Evolutionary conservation across 1,139 yeast genomes (phyloP).

Genomic region (Hanseniaspora gamundiae): DNA sequence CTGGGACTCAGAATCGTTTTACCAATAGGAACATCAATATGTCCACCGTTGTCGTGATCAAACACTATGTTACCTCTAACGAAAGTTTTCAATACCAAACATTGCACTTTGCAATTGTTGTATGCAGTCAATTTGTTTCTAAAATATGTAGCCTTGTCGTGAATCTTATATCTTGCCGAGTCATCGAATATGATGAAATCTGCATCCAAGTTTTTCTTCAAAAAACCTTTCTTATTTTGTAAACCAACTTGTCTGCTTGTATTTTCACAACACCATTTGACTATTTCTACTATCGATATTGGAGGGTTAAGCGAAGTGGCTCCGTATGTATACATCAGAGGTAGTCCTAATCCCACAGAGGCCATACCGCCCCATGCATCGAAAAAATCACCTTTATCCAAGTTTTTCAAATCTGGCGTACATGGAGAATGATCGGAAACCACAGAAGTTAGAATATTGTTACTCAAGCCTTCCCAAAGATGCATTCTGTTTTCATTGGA

Average conservation of each 20-base stretch:
- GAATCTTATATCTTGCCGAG: constrained; percentile 38
- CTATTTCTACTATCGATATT: constrained; percentile 48
- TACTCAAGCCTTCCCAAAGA: constrained; percentile 66
- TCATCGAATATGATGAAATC: constrained; percentile 78
- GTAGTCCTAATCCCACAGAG: constrained; percentile 82
- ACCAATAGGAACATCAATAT: constrained; percentile 45
- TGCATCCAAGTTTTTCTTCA: constrained; percentile 70
- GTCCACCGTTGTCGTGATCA: constrained; percentile 52
- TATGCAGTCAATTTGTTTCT: constrained; percentile 85
- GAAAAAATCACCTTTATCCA: constrained; percentile 76
- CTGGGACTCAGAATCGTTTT: constrained; percentile 43
- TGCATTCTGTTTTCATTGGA: constrained; percentile 53
- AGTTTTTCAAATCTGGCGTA: constrained; percentile 76
- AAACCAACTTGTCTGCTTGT: constrained; percentile 83
- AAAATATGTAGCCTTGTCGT: constrained; percentile 51
- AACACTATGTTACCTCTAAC: constrained; percentile 64
- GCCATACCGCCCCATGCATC: constrained; percentile 97
- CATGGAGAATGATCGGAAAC: constrained; percentile 96
- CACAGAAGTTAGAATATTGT: constrained; percentile 63
- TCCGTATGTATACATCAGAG: constrained; percentile 70
- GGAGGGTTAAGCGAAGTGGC: constrained; percentile 31
- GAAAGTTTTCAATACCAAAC: constrained; percentile 67
- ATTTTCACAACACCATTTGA: constrained; percentile 66
- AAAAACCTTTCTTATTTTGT: constrained; percentile 55
- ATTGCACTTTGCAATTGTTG: constrained; percentile 53